Conservation (phyloP, 768 basidiomycete species). For the Naganishia randhawae region DNA sequence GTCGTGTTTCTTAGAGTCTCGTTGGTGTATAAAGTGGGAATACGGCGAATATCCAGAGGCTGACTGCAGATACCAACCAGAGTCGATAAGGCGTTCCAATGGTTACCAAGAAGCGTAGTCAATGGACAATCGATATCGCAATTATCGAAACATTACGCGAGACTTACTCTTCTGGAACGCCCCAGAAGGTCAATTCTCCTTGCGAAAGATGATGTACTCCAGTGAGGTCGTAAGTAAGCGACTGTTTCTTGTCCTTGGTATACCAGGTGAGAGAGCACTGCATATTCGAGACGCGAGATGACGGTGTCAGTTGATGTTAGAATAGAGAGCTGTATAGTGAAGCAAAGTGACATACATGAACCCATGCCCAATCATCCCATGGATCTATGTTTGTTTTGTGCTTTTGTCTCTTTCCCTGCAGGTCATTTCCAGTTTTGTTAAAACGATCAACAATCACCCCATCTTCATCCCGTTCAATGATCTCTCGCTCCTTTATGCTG, state of each 20-base stretch:
- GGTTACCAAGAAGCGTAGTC: too few relatives aligned
- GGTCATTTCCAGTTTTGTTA: not conserved
- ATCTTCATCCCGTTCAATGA: conserved; percentile 23
- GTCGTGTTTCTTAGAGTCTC: conserved; percentile 28
- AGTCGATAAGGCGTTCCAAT: too few relatives aligned
- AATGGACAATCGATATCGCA: too few relatives aligned
- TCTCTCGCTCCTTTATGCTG: conserved; percentile 33
- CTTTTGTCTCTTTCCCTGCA: not conserved
- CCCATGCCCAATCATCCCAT: conserved; percentile 42
- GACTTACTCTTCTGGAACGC: conserved; percentile 39
- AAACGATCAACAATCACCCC: not conserved
- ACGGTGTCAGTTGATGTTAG: conserved; percentile 29
- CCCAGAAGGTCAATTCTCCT: conserved; percentile 45
- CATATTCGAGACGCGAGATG: not conserved
- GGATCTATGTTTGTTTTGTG: not conserved
- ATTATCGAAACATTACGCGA: not conserved
- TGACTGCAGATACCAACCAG: conserved; percentile 4
- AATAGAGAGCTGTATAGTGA: not conserved
- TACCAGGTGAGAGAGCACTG: conserved; percentile 28
- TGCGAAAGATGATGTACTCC: conserved; percentile 44
- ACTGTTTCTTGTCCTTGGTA: conserved; percentile 10
- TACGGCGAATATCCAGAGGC: conserved; percentile 42
- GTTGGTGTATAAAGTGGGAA: conserved; percentile 36
- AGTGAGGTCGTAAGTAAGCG: conserved; percentile 41
- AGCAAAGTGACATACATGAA: conserved; percentile 26